These are phyloP conservation scores for Lachnellula cervina DNA, from an alignment of 2,329 filamentous ascomycete species.

Conservation along the genomic window DNA sequence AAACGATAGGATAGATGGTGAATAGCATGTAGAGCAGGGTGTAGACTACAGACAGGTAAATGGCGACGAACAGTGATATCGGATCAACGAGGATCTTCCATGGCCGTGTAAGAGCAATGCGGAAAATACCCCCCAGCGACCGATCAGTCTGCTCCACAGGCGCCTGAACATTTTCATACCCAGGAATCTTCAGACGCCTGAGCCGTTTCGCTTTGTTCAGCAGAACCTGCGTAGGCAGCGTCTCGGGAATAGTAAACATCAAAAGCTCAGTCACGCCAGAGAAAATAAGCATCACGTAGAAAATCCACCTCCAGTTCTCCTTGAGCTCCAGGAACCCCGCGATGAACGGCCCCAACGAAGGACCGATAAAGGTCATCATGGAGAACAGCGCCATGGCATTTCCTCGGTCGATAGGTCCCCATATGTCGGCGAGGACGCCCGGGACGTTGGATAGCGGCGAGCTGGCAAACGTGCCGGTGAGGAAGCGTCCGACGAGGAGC, in stretches of 20 bases:
- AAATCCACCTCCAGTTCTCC: constrained; percentile 48
- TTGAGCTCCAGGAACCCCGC: constrained; percentile 53
- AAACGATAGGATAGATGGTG: constrained; percentile 29
- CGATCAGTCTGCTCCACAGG: constrained; percentile 60
- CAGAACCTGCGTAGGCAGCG: constrained; percentile 47
- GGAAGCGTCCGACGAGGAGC: constrained; percentile 62
- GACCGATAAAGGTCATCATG: constrained; percentile 56
- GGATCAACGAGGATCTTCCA: constrained; percentile 87
- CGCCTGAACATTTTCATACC: constrained; percentile 48
- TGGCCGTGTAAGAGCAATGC: constrained; percentile 76
- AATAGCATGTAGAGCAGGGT: constrained; percentile 29
- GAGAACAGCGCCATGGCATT: constrained; percentile 60
- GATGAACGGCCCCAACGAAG: constrained; percentile 42
- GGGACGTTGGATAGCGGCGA: constrained; percentile 58
- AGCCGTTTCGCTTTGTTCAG: constrained; percentile 50
- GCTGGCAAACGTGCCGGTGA: constrained; percentile 57
- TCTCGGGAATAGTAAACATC: constrained; percentile 57
- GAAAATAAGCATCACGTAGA: constrained; percentile 44
- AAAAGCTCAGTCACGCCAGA: constrained; percentile 36
- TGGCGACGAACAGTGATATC: constrained; percentile 75
- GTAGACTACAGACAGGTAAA: constrained; percentile 65
- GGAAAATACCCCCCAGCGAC: constrained; percentile 53
- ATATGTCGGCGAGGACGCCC: constrained; percentile 60
- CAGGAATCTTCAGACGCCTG: constrained; percentile 42
- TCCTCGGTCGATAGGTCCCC: constrained; percentile 48